phyloP scores from a whole-genome alignment of 495 filamentous ascomycete species.

The Amniculicola lignicola region DNA sequence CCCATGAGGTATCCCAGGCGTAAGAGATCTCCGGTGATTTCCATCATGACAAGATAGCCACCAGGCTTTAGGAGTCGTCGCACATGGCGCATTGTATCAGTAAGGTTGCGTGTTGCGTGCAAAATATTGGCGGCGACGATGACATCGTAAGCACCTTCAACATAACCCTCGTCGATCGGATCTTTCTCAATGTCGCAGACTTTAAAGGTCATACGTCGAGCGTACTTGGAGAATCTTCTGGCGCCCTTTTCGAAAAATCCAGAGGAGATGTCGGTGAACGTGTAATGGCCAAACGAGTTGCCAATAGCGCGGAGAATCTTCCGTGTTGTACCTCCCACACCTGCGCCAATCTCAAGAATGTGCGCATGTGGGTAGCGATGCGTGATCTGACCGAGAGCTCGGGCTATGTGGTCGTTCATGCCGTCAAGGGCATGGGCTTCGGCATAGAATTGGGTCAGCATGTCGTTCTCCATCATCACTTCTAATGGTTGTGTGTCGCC shows the following conservation, averaged over 20 bases:
- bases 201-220: background rate
- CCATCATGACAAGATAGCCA: constrained; percentile 6
- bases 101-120: constrained; percentile 14
- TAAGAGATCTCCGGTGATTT: background rate
- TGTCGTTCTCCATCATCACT: background rate
- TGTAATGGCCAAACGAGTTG: background rate
- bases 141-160: background rate
- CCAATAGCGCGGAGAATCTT: background rate
- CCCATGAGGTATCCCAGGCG: background rate
- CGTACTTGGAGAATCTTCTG: background rate
- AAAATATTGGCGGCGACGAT: constrained; percentile 1
- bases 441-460: background rate
- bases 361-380: background rate
- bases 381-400: background rate
- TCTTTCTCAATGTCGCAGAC: background rate
- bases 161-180: background rate
- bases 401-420: background rate
- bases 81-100: background rate
- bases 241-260: background rate
- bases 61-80: constrained; percentile 4
- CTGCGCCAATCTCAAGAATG: background rate
- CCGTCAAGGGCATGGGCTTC: background rate
- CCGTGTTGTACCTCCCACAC: background rate
- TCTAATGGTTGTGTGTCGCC: background rate
- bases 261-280: background rate